Evolutionary conservation across 257 asterid genomes (phyloP).

Genomic region (Fraxinus pennsylvanica): DNA sequence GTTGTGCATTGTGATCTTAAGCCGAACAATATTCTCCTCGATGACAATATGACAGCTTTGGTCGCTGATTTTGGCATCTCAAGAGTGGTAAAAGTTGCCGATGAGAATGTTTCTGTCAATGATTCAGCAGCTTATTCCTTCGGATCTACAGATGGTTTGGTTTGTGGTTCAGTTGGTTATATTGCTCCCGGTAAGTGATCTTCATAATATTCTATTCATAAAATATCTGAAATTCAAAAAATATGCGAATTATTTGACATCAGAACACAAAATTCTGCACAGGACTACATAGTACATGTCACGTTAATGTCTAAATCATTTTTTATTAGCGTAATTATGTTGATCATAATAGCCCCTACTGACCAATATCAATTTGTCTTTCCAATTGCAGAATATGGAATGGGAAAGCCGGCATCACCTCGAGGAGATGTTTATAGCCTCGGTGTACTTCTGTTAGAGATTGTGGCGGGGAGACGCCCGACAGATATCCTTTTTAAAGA

Average conservation of each 20-base stretch:
- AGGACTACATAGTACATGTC: background rate
- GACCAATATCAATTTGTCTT: background rate
- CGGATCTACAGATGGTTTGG: constrained; percentile 63
- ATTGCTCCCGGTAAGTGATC: constrained; percentile 72
- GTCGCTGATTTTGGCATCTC: constrained; percentile 84
- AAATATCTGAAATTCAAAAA: background rate
- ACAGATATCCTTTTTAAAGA: constrained; percentile 62
- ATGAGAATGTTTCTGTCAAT: constrained; percentile 23
- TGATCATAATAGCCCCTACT: background rate
- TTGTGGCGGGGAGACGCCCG: constrained; percentile 69
- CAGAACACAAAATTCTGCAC: background rate
- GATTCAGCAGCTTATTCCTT: constrained; percentile 50
- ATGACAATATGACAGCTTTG: constrained; percentile 64
- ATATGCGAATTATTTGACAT: background rate
- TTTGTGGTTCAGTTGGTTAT: constrained; percentile 83
- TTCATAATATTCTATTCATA: background rate
- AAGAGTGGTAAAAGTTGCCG: constrained; percentile 48
- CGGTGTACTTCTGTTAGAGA: constrained; percentile 70
- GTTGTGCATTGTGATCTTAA: constrained; percentile 85
- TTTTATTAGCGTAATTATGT: background rate
- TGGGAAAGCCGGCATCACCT: constrained; percentile 77
- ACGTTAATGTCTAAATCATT: background rate
- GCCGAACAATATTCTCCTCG: constrained; percentile 86
- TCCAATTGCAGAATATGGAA: constrained; percentile 66
- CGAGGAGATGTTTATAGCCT: constrained; percentile 77